phyloP scores from a whole-genome alignment of 2,329 filamentous ascomycete species.

The Pestalotiopsis fici region DNA sequence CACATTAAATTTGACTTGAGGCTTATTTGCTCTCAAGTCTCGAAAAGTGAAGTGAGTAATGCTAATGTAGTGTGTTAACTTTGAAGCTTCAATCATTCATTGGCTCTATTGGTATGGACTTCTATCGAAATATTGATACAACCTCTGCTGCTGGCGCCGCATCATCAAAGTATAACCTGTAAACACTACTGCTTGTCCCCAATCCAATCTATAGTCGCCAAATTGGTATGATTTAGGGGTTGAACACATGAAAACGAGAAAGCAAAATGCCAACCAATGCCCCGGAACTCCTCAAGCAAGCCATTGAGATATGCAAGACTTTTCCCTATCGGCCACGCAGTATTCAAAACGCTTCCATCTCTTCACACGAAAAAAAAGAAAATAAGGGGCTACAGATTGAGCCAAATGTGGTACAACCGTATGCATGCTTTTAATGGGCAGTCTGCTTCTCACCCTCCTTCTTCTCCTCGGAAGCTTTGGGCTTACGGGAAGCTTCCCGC shows the following conservation, averaged over 20 bases:
- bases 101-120: neutral
- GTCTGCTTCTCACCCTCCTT: neutral
- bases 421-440: neutral
- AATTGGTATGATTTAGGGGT: neutral
- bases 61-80: too few species aligned
- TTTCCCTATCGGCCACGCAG: neutral
- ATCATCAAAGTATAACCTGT: neutral
- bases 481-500: slow-evolving; percentile 25
- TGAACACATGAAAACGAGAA: neutral
- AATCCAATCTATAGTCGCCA: neutral
- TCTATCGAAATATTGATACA: neutral
- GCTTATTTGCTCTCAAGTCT: too few species aligned
- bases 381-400: neutral
- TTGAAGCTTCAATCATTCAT: too few species aligned
- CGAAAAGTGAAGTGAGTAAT: too few species aligned
- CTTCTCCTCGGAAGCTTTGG: neutral
- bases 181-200: neutral
- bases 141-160: neutral
- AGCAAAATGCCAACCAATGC: neutral
- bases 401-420: neutral
- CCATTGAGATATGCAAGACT: neutral
- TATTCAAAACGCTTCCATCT: neutral
- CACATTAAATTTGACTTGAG: too few species aligned
- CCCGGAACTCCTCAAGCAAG: neutral
- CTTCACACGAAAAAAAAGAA: neutral